Evolutionary conservation across 805 yeast genomes (phyloP), one percentile per base, ranked within the genome.

Genomic region (Hemisphaericaspora nanyangensis): DNA sequence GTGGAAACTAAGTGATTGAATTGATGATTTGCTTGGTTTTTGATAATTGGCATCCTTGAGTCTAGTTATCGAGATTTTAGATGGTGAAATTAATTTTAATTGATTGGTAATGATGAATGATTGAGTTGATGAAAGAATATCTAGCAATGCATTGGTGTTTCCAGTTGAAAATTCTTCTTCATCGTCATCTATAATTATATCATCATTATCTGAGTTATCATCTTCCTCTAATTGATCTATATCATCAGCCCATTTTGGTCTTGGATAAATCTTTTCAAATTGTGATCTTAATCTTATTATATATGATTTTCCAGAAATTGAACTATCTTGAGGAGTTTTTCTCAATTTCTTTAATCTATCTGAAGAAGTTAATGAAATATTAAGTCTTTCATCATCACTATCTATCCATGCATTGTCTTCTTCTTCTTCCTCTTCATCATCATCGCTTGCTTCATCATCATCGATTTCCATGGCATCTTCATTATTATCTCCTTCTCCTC

Each of bases 1-100:
- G 60, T 93, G 99, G 75, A 93, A 93, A 5, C 85, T 72, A 29
- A 93, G 54, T 0, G 91, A 68, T 62, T 88, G 97, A n/a, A 93
- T 77, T 0, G 89, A 95, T 0, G 96, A 75, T 46, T 72, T 77
- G 3, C 96, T 78, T 4, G 77, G 64, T 42, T 77, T 79, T 33
- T 77, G 74, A 36, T 74, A 70, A 54, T 89, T 91, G 30, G 95
- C 97, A 64, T 93, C 98, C 47, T 82, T 84, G 31, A 93, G 70
- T 45, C 96, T 75, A n/a, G 80, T 62, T 27, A 93, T 85, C 47
- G 88, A 88, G 20, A 93, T 65, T 40, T 71, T 75, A 36, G 75
- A 72, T 3, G 93, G 76, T 17, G 93, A 83, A 38, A 93, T 68
- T 33, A 89, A 58, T 54, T 72, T 79, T 29, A 74, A 58, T 18